A percentile compares a stretch with the other conserved stretches of the same genome.
Evolutionary conservation across 768 basidiomycete species (phyloP).

Genomic region (Chalciporus pseudorubinellus): DNA sequence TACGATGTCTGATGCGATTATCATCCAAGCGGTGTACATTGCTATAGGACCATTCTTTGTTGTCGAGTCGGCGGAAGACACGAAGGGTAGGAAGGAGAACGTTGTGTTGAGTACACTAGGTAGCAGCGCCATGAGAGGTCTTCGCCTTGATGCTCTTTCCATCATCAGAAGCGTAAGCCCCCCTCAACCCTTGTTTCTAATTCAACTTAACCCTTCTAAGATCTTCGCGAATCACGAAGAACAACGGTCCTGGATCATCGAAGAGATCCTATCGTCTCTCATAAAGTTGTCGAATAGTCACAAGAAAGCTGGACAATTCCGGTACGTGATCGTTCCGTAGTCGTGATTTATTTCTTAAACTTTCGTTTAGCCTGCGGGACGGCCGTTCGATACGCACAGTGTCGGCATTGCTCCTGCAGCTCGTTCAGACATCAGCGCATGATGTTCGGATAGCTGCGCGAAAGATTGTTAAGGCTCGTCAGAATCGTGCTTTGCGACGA

Average conservation of each 20-base stretch:
- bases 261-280: slow-evolving; percentile 88
- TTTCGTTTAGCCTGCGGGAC: slow-evolving; percentile 68
- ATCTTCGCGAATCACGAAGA: slow-evolving; percentile 89
- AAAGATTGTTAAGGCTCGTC: slow-evolving; percentile 58
- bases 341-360: not conserved
- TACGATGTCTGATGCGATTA: slow-evolving; percentile 80
- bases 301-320: slow-evolving; percentile 86
- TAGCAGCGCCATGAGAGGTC: slow-evolving; percentile 73
- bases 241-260: slow-evolving; percentile 96
- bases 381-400: slow-evolving; percentile 91
- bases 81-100: slow-evolving; percentile 53
- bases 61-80: slow-evolving; percentile 62
- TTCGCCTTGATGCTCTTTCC: slow-evolving; percentile 78
- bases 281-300: slow-evolving; percentile 89
- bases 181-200: not conserved
- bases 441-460: slow-evolving; percentile 75
- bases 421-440: slow-evolving; percentile 94
- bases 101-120: slow-evolving; percentile 67
- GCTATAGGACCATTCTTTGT: slow-evolving; percentile 94
- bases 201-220: slow-evolving; percentile 39
- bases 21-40: slow-evolving; percentile 91
- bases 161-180: slow-evolving; percentile 78
- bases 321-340: slow-evolving; percentile 43
- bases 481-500: slow-evolving; percentile 58
- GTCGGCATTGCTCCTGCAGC: slow-evolving; percentile 87